Evolutionary conservation across 2,329 filamentous ascomycete genomes (phyloP).

Genomic region (Colletotrichum agaves): DNA sequence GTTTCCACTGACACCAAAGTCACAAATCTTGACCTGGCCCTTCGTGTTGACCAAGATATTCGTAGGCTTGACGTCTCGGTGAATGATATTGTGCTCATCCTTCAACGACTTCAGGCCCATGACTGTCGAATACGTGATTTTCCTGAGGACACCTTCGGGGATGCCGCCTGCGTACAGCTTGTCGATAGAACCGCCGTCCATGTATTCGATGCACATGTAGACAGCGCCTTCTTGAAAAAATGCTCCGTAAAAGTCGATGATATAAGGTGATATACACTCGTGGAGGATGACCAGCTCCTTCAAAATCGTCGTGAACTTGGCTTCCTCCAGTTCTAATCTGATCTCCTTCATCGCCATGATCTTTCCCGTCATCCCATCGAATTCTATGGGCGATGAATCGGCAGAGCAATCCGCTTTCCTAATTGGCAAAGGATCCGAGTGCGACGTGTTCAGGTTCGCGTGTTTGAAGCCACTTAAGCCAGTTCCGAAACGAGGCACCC

Average conservation of each 20-base stretch:
- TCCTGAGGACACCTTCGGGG: constrained; percentile 86
- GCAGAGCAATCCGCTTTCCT: constrained; percentile 44
- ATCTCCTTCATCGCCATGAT: constrained; percentile 99
- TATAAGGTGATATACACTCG: constrained; percentile 93
- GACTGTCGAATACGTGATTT: constrained; percentile 89
- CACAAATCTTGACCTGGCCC: constrained; percentile 97
- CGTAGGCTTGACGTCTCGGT: constrained; percentile 98
- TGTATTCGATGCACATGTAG: constrained; percentile 99
- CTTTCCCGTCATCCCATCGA: constrained; percentile 71
- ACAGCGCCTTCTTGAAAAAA: constrained; percentile 99
- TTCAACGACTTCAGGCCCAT: constrained; percentile 94
- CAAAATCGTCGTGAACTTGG: constrained; percentile 95
- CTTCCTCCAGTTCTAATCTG: constrained; percentile 91
- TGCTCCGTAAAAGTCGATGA: constrained; percentile 98
- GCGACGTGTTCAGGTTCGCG: constrained; percentile 49
- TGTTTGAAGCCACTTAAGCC: constrained; percentile 64
- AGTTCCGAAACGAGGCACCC: constrained; percentile 66
- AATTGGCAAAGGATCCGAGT: constrained; percentile 49
- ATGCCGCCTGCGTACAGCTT: constrained; percentile 93
- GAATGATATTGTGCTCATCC: constrained; percentile 99
- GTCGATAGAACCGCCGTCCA: constrained; percentile 98
- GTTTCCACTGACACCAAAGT: constrained; percentile 97
- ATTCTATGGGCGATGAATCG: constrained; percentile 43
- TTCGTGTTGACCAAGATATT: constrained; percentile 93
- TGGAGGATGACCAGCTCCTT: constrained; percentile 98